Base-by-base conservation (phyloP, 805 yeast genomes). In the Metschnikowia continentalis region DNA sequence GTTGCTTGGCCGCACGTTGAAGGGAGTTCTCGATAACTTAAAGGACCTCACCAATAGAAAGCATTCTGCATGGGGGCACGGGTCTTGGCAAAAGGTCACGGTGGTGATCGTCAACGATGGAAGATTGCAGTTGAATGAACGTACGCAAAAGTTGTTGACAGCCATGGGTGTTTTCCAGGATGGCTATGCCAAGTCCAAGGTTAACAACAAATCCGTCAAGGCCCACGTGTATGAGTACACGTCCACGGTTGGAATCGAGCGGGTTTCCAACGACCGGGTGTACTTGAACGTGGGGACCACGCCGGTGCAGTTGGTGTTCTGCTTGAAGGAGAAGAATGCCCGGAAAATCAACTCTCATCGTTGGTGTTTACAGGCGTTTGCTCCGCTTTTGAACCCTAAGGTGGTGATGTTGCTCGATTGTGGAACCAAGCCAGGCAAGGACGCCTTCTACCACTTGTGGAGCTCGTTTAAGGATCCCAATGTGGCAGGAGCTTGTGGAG, bases 401-500 rank as follows among this genome's bases (percentile, higher is more conserved):
- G 73, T 81, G 17, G 82, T 81, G 17, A 67, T 81, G 14, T 70
- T 82, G 41, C 68, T 82, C 23, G 88, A 82, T 62, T 84, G 85
- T 20, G 88, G 88, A 48, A 82, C 88, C 14, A 80, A 79, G 58
- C 88, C 88, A 2, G 71, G 79, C 1, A 75, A 78, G 22, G 79
- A 78, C 55, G 75, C 87, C 4, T 68, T 82, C 50, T 76, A 78
- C 52, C 76, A 81, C 54, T 70, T 82, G 48, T 82, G 88, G 88
- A 78, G 80, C 56, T 84, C 81, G 46, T 83, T 82, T 55, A 44
- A 44, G 17, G 80, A 83, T 59, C 74, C 76, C 8, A 75, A 75
- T 51, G 83, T 83, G 26, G 88, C 87, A 4, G 88, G 88, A 23
- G 86, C 87, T 4, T 82, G 86, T 68, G 88, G 88, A n/a, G 88